A percentile compares a stretch with the other conserved stretches of the same genome.
Conservation (phyloP, 1,139 yeast species). For the Taphrina deformans region DNA sequence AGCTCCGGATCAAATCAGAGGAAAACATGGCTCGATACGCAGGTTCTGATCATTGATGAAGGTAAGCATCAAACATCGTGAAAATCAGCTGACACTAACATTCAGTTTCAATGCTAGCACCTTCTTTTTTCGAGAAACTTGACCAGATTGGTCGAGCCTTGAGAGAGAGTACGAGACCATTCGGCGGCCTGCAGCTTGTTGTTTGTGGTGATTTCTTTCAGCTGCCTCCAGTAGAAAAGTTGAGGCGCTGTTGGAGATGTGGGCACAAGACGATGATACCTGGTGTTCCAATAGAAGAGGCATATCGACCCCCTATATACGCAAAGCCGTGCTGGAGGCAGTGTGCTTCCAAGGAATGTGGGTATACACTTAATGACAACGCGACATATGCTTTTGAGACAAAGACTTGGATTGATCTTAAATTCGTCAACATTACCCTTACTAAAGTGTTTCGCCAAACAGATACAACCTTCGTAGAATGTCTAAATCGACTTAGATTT, state of each 20-base stretch:
- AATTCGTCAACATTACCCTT: constrained; percentile 66
- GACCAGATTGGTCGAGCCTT: constrained; percentile 62
- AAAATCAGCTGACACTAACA: background rate
- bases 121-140: constrained; percentile 66
- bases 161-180: constrained; percentile 57
- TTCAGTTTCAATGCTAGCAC: constrained; percentile 76
- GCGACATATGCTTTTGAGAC: constrained; percentile 76
- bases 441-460: constrained; percentile 86
- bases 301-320: background rate
- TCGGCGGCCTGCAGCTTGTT: constrained; percentile 85
- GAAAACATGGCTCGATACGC: constrained; percentile 61
- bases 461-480: constrained; percentile 75
- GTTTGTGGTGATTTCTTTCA: constrained; percentile 91
- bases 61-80: background rate
- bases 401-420: constrained; percentile 64
- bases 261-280: background rate
- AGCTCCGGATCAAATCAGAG: constrained; percentile 59
- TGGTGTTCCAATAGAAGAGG: background rate
- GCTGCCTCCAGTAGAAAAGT: constrained; percentile 72
- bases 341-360: background rate
- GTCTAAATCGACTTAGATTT: constrained; percentile 82
- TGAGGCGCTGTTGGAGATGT: constrained; percentile 36
- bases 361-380: constrained; percentile 40
- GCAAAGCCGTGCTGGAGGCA: constrained; percentile 4
- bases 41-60: constrained; percentile 78